Evolutionary conservation across 2,329 filamentous ascomycete species (phyloP).

Genomic region (Xylaria sp.): DNA sequence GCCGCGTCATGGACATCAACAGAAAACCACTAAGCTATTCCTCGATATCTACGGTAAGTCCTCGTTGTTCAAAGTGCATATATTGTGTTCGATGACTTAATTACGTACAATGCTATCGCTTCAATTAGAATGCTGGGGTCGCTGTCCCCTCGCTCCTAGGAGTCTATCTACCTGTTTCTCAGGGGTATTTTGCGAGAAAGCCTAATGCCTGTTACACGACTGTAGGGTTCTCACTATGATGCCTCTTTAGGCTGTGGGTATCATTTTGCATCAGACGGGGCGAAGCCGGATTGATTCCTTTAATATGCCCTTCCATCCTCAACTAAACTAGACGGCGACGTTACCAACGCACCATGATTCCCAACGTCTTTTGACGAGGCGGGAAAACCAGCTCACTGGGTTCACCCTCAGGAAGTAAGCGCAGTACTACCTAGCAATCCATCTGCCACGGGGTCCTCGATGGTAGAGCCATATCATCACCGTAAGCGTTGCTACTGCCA

Average conservation of each 20-base stretch:
- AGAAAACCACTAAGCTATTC: not conserved
- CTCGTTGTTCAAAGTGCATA: too few species aligned
- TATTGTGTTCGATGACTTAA: not conserved
- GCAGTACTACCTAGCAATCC: constrained; percentile 3
- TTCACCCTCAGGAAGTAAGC: not conserved
- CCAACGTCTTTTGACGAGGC: not conserved
- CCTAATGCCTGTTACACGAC: not conserved
- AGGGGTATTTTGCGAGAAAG: not conserved
- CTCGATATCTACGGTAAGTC: too few species aligned
- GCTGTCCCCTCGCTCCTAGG: not conserved
- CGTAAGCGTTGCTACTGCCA: not conserved
- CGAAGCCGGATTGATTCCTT: constrained; percentile 10
- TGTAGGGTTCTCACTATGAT: constrained; percentile 14
- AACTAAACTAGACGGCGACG: not conserved
- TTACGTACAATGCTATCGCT: not conserved
- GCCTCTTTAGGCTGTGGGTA: constrained; percentile 31
- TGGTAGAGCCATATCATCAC: not conserved
- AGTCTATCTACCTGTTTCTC: constrained; percentile 2
- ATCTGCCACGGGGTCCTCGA: not conserved
- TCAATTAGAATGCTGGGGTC: not conserved
- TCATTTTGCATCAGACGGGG: constrained; percentile 30
- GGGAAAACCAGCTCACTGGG: not conserved
- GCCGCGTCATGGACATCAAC: not conserved
- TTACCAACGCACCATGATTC: not conserved
- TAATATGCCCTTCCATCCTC: constrained; percentile 6